phyloP scores from a whole-genome alignment of 23 red algal genomes.

The Gracilaria gracilis region DNA sequence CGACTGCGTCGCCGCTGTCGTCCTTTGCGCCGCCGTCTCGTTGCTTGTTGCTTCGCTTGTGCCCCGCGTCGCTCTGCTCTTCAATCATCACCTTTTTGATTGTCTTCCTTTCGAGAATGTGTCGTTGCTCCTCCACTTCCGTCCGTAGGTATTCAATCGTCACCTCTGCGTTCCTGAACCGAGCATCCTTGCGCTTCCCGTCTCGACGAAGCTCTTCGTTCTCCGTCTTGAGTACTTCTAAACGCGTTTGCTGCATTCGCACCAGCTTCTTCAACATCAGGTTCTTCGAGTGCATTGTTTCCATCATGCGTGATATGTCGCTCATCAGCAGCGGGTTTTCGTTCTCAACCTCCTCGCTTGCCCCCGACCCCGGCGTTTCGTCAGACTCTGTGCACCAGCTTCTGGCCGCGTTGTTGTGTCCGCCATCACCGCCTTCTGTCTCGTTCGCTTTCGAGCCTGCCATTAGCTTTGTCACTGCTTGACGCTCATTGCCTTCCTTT shows the following conservation, averaged over 20 bases:
- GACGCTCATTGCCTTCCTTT: background rate
- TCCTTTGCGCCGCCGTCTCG: background rate
- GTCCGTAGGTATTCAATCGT: background rate
- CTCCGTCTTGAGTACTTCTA: conserved; percentile 5
- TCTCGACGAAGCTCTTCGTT: conserved; percentile 26
- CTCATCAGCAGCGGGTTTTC: conserved; percentile 41
- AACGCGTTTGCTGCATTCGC: conserved; percentile 26
- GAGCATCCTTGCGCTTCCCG: conserved; percentile 23
- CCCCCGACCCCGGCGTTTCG: background rate
- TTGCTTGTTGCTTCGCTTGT: background rate
- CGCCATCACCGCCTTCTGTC: background rate
- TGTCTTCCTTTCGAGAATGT: background rate
- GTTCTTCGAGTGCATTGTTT: conserved; percentile 68
- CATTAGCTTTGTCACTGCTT: background rate
- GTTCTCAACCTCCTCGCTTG: background rate
- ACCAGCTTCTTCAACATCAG: conserved; percentile 52
- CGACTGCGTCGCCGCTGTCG: background rate
- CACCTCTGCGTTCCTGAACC: conserved; percentile 22
- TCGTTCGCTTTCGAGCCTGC: background rate
- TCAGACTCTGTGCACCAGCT: background rate
- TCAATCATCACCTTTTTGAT: background rate
- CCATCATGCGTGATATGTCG: conserved; percentile 49
- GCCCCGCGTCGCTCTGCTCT: background rate
- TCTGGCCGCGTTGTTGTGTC: background rate
- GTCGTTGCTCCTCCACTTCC: background rate